Conservation (phyloP, 2,329 filamentous ascomycete species). For the Exutisphaerella laricina region DNA sequence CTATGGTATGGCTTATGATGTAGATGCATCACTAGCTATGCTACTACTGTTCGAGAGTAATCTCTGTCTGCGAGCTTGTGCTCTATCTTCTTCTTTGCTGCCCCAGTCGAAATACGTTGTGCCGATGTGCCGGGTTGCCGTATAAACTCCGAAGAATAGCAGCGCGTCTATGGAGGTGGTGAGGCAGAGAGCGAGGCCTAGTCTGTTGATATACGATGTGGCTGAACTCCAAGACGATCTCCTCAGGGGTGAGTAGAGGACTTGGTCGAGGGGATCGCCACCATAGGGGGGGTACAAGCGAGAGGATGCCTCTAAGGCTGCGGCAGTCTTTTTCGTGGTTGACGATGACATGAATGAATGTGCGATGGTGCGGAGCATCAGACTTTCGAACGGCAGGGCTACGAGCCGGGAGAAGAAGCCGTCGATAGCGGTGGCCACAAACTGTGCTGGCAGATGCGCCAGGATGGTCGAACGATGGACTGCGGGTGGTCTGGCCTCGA, state of each 20-base stretch:
- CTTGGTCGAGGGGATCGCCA: slow-evolving; percentile 7
- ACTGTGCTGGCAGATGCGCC: slow-evolving; percentile 21
- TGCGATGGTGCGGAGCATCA: slow-evolving; percentile 23
- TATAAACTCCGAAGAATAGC: slow-evolving; percentile 21
- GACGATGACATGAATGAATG: slow-evolving; percentile 15
- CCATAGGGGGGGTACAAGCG: slow-evolving; percentile 11
- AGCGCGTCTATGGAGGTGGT: slow-evolving; percentile 14
- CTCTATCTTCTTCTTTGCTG: slow-evolving; percentile 9
- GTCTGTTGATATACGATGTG: slow-evolving; percentile 14
- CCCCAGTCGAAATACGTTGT: slow-evolving; percentile 21
- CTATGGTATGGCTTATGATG: slow-evolving; percentile 1
- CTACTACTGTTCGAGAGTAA: background rate
- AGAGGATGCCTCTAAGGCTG: background rate
- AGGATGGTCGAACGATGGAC: slow-evolving; percentile 23
- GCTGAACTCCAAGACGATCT: background rate
- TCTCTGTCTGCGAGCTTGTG: background rate
- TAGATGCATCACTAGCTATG: slow-evolving; percentile 2
- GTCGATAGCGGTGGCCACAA: slow-evolving; percentile 21
- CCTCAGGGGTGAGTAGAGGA: slow-evolving; percentile 1
- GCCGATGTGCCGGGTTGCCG: slow-evolving; percentile 16
- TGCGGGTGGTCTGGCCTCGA: background rate
- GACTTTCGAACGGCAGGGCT: slow-evolving; percentile 23
- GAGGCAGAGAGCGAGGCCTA: slow-evolving; percentile 23
- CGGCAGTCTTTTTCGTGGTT: slow-evolving; percentile 4
- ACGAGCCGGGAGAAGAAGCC: slow-evolving; percentile 19